phyloP scores from a whole-genome alignment of 1,284 basidiomycete genomes.

The Testicularia cyperi region DNA sequence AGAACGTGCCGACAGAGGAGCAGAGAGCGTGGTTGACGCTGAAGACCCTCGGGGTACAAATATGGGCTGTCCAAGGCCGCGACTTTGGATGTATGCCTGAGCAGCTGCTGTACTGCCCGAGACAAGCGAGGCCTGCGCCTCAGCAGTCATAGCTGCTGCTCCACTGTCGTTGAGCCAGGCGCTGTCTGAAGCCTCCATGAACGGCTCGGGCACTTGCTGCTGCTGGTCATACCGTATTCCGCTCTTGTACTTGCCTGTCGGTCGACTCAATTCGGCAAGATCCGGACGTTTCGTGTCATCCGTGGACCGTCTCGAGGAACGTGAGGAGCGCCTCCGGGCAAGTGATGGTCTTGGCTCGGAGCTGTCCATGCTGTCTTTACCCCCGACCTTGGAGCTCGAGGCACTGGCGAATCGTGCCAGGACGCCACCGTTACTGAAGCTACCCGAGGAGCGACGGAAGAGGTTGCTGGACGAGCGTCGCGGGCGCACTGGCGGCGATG shows the following conservation, averaged over 20 bases:
- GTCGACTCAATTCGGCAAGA: conserved; percentile 30
- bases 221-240: conserved; percentile 35
- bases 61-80: conserved; percentile 24
- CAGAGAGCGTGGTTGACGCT: background rate
- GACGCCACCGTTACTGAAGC: conserved; percentile 6
- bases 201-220: conserved; percentile 33
- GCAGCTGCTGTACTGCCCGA: conserved; percentile 45
- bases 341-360: conserved; percentile 12
- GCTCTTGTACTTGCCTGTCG: conserved; percentile 45
- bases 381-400: conserved; percentile 1
- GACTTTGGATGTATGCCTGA: conserved; percentile 19
- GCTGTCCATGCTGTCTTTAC: background rate
- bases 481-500: background rate
- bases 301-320: conserved; percentile 10
- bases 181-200: conserved; percentile 32
- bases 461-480: conserved; percentile 10
- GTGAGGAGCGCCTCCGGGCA: conserved; percentile 17
- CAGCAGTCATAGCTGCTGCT: background rate
- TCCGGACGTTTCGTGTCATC: conserved; percentile 13
- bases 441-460: conserved; percentile 16
- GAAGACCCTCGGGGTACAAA: conserved; percentile 7
- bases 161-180: background rate
- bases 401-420: conserved; percentile 15
- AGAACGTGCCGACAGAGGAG: background rate
- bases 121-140: conserved; percentile 8